Conservation (phyloP, 768 basidiomycete species). For the Tricholomella constricta region DNA sequence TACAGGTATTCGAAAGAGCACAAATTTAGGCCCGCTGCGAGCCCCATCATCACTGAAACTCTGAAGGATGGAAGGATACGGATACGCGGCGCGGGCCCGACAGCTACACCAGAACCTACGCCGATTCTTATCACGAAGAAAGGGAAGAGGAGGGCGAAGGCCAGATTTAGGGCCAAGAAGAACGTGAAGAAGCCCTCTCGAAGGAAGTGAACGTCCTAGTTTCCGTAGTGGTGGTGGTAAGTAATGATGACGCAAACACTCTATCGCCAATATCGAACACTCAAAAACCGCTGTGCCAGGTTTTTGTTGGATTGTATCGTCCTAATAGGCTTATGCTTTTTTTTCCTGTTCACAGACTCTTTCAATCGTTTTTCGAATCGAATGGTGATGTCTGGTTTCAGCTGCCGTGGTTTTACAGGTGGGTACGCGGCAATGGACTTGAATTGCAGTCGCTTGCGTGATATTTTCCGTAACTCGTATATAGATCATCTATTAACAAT, state of each 20-base stretch:
- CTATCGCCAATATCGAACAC: too few relatives aligned
- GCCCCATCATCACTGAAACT: constrained; percentile 77
- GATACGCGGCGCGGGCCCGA: constrained; percentile 67
- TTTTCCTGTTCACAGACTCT: too few relatives aligned
- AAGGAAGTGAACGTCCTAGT: not conserved
- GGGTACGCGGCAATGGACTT: too few relatives aligned
- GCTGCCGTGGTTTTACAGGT: too few relatives aligned
- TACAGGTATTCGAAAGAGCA: constrained; percentile 79
- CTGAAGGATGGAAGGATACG: constrained; percentile 70
- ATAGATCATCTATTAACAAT: too few relatives aligned
- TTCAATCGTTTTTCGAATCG: too few relatives aligned
- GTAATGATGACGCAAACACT: not conserved
- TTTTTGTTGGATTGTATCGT: too few relatives aligned
- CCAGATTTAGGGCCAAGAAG: not conserved
- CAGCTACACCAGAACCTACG: constrained; percentile 26
- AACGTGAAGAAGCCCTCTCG: not conserved
- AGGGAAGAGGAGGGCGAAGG: constrained; percentile 11
- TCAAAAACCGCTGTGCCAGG: too few relatives aligned
- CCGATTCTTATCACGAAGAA: constrained; percentile 25
- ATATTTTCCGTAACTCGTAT: too few relatives aligned
- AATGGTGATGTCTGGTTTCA: too few relatives aligned
- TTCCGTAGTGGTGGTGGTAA: not conserved
- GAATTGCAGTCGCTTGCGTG: too few relatives aligned
- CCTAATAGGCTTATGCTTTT: too few relatives aligned
- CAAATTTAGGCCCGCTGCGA: constrained; percentile 83